Base-by-base conservation (phyloP, 176 grass and related monocot species). In the Tillandsia fasciculata region DNA sequence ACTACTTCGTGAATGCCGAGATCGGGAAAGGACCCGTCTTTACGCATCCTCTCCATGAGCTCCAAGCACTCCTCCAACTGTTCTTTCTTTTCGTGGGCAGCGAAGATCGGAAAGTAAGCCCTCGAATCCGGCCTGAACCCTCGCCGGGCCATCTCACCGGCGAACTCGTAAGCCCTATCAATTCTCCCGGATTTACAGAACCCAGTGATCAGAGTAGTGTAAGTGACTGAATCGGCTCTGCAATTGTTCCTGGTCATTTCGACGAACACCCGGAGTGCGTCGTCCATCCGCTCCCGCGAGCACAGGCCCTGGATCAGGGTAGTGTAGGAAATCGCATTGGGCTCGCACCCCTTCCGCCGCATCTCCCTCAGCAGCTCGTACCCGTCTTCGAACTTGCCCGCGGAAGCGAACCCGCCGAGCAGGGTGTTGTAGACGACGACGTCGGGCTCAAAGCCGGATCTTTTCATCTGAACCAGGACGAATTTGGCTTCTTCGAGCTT, bases 271-370 rank as follows among this genome's bases (percentile, higher is more conserved):
- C 75, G 17, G 83, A 92, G 87, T 12, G 90, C 93, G 74, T 92
- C 88, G 52, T 97, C 86, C 73, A 97, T 86, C 70, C 84, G 79
- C 33, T 83, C 89, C 76, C 76, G 83, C 3, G 84, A 13, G 12
- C 93, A 91, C 0, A 97, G 79, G 22, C 86, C 93, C 81, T 92
- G 93, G 80, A 97, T 97, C 61, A 97, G 65, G 14, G 93, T 92
- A 33, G 89, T 97, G 87, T 92, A 97, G 15, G 89, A 97, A 69
- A 97, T 83, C 0, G 85, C 82, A 58, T 91, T 97, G 15, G 89
- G 93, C 29, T 81, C 76, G 29, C 86, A 92, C 2, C 84, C 72
- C 27, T 83, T 88, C n/a, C 76, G 63, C 27, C 83, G 71, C 94
- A 97, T 97, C 81, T 87, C 86, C 71, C 76, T 82, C 11, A 82